Evolutionary conservation across 2,329 filamentous ascomycete species (phyloP).

Genomic region (Pyricularia sp.): DNA sequence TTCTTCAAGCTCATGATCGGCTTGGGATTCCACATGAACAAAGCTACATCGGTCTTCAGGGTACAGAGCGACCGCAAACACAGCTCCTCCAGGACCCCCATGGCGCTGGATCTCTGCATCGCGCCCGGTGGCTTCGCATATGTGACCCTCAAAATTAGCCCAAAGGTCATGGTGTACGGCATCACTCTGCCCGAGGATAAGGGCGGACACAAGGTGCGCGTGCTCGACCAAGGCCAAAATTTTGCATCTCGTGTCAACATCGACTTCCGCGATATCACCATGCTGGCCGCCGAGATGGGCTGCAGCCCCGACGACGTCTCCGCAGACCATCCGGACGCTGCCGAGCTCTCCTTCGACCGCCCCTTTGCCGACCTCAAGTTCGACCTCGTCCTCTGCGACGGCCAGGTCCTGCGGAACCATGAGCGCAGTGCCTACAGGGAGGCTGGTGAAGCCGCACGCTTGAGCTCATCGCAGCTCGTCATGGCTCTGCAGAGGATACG

Average conservation of each 20-base stretch:
- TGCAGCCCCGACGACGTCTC: slow-evolving; percentile 17
- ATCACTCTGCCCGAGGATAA: slow-evolving; percentile 29
- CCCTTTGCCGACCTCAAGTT: slow-evolving; percentile 16
- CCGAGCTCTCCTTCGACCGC: slow-evolving; percentile 14
- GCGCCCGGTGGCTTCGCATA: slow-evolving; percentile 43
- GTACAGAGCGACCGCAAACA: slow-evolving; percentile 5
- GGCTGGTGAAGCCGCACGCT: slow-evolving; percentile 23
- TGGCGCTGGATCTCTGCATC: slow-evolving; percentile 44
- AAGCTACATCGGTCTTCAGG: slow-evolving; percentile 20
- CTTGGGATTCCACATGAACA: slow-evolving; percentile 33
- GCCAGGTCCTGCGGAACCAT: slow-evolving; percentile 33
- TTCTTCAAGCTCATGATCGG: slow-evolving; percentile 33
- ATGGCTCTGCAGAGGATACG: slow-evolving; percentile 35
- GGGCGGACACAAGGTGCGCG: slow-evolving; percentile 30
- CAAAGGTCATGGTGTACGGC: slow-evolving; percentile 19
- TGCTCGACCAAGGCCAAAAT: slow-evolving; percentile 11
- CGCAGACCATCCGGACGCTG: slow-evolving; percentile 18
- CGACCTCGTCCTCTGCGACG: slow-evolving; percentile 37
- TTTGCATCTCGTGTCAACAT: slow-evolving; percentile 7
- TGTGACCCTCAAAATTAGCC: slow-evolving; percentile 25
- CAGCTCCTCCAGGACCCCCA: slow-evolving; percentile 6
- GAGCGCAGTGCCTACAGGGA: slow-evolving; percentile 21
- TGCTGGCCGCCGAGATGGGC: slow-evolving; percentile 39
- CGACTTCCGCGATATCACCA: slow-evolving; percentile 35
- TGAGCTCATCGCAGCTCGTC: slow-evolving; percentile 28